Evolutionary conservation across 1,139 yeast genomes (phyloP).

Genomic region (Debaryomyces coudertii): DNA sequence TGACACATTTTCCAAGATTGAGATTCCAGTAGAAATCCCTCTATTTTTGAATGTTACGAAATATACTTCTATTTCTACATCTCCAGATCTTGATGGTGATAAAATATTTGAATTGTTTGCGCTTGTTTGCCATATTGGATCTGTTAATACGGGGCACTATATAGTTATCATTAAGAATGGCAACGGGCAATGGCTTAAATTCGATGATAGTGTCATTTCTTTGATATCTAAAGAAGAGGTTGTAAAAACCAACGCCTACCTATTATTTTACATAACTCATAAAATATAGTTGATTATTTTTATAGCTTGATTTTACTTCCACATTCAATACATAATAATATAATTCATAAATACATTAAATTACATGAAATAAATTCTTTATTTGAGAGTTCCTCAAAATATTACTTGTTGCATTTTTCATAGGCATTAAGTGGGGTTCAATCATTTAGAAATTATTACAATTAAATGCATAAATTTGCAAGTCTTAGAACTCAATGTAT

Average conservation of each 20-base stretch:
- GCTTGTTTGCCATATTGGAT: conserved; percentile 85
- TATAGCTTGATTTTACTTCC: neutral
- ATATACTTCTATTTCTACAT: conserved; percentile 43
- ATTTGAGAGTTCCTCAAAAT: no score
- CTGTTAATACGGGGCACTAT: conserved; percentile 94
- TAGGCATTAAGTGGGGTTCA: no score
- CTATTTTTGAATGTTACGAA: conserved; percentile 68
- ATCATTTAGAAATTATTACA: no score
- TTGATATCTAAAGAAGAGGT: conserved; percentile 67
- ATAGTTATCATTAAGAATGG: conserved; percentile 74
- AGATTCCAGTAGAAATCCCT: conserved; percentile 74
- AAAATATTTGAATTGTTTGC: conserved; percentile 80
- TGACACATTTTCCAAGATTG: conserved; percentile 71
- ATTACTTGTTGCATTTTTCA: no score
- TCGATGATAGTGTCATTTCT: conserved; percentile 88
- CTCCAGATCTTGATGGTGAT: conserved; percentile 24
- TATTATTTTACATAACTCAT: conserved; percentile 74
- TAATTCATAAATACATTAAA: neutral
- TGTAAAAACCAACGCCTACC: conserved; percentile 69
- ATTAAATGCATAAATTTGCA: no score
- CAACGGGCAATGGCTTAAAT: conserved; percentile 81
- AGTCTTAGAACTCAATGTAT: no score
- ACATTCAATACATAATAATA: neutral
- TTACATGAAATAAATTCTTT: neutral
- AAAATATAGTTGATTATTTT: conserved; percentile 24